Base-by-base conservation (phyloP, 75 land plant genomes). In the Chamaecyparis obtusa region DNA sequence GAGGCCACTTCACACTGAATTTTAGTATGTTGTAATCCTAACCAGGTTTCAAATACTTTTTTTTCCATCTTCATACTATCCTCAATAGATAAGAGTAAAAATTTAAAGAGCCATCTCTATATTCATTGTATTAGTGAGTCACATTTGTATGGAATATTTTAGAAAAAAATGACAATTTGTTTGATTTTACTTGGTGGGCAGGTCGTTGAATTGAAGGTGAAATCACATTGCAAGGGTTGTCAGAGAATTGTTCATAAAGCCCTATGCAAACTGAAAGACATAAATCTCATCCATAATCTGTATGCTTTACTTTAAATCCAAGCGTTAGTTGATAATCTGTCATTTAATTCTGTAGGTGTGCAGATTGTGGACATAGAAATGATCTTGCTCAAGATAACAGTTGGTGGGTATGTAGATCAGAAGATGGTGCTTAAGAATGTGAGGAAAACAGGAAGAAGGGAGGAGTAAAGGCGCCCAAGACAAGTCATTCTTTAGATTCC, bases 331-430 rank as follows among this genome's bases (percentile, higher is more conserved):
- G 35, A 71, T 71, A 30, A 71, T 32, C 11, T 30, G 2, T 60
- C 67, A 2, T 71, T 11, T 11, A 71, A 71, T 32, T 71, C 0
- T 86, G 32, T 82, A 94, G 96, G 96, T 3, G 94, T 92, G 15
- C 93, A 93, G 32, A 91, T 90, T 44, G 88, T 94, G 14, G 94
- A 94, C 7, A 85, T 94, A 17, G 96, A 94, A 87, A 93, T 91
- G 89, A 94, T 88, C 46, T 80, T 24, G 67, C 90, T 93, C 81
- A 93, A 93, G 85, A 88, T 94, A 9, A 94, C n/a, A n/a, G 94
- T 94, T 36, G 89, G 87, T 21, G 96, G 96, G 43, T 91, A 87
- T 46, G 86, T 93, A 36, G 94, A 93, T 24, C 91, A 90, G 89
- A 89, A 86, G 89, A 94, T 87, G 88, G 94, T 93, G 67, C 89